These are phyloP conservation scores for Chlorella sp. DNA, from an alignment of 139 green algal species.

Conservation along the genomic window DNA sequence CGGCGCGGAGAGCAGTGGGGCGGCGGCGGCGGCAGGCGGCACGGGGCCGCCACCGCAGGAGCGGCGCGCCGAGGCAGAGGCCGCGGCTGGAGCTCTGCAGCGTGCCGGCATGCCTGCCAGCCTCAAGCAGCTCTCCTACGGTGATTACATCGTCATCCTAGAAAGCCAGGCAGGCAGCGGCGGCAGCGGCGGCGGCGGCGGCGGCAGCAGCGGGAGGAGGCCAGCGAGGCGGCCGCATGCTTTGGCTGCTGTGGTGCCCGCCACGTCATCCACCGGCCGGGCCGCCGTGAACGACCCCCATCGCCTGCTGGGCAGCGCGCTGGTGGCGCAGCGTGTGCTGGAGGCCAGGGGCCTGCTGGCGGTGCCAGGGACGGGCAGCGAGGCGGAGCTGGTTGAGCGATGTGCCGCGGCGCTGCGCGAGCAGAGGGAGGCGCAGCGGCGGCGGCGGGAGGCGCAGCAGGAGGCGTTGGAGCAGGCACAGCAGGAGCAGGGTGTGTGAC, in stretches of 20 bases:
- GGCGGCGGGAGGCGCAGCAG: no score
- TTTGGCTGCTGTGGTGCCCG: neutral
- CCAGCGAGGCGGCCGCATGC: neutral
- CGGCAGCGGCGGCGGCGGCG: neutral
- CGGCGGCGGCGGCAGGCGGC: neutral
- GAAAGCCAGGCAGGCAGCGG: neutral
- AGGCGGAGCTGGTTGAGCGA: neutral
- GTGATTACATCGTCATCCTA: slow-evolving; percentile 7
- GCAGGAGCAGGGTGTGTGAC: no score
- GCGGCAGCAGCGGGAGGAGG: neutral
- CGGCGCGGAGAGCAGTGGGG: neutral
- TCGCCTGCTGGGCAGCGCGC: slow-evolving; percentile 2
- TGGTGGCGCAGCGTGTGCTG: slow-evolving; percentile 31
- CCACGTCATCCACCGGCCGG: neutral
- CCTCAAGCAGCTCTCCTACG: slow-evolving; percentile 17
- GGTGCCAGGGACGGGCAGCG: neutral
- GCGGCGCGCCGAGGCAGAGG: slow-evolving; percentile 18
- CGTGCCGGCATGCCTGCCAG: neutral
- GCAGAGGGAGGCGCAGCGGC: no score
- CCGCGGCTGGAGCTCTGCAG: neutral
- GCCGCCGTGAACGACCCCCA: slow-evolving; percentile 3
- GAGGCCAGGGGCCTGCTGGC: neutral
- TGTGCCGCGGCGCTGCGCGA: neutral
- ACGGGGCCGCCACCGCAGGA: neutral
- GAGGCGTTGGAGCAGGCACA: no score